These are phyloP conservation scores for Fusarium metavorans DNA, from an alignment of 2,329 filamentous ascomycete genomes.

Conservation along the genomic window DNA sequence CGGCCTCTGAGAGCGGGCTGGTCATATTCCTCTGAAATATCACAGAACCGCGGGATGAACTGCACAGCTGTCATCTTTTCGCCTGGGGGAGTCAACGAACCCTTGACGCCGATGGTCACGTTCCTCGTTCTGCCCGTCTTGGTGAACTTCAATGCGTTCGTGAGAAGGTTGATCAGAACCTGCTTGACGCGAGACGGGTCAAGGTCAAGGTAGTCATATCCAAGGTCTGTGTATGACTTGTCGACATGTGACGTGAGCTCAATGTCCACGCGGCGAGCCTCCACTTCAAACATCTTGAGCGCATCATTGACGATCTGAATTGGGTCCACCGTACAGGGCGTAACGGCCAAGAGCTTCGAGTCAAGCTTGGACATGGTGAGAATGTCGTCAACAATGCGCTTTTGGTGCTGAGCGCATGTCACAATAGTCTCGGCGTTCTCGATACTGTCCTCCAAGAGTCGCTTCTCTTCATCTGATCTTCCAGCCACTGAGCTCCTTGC, in stretches of 20 bases:
- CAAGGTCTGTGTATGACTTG: constrained; percentile 67
- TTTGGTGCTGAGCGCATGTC: constrained; percentile 83
- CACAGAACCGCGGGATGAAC: constrained; percentile 70
- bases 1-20: constrained; percentile 48
- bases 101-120: constrained; percentile 62
- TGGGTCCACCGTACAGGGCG: constrained; percentile 76
- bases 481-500: constrained; percentile 13
- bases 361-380: constrained; percentile 81
- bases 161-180: constrained; percentile 83
- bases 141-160: constrained; percentile 87
- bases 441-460: constrained; percentile 70
- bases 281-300: constrained; percentile 83
- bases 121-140: constrained; percentile 70
- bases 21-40: constrained; percentile 55
- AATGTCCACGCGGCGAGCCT: constrained; percentile 77
- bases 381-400: constrained; percentile 81
- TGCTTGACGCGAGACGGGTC: constrained; percentile 82
- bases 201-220: constrained; percentile 73
- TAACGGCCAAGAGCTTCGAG: constrained; percentile 78
- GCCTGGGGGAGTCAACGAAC: constrained; percentile 54
- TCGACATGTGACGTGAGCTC: constrained; percentile 73
- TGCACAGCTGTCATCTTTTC: constrained; percentile 62
- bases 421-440: constrained; percentile 83
- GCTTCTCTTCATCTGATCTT: constrained; percentile 51
- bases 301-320: constrained; percentile 74